Base-by-base conservation (phyloP, 495 filamentous ascomycete species). In the Aeminium ludgeri region DNA sequence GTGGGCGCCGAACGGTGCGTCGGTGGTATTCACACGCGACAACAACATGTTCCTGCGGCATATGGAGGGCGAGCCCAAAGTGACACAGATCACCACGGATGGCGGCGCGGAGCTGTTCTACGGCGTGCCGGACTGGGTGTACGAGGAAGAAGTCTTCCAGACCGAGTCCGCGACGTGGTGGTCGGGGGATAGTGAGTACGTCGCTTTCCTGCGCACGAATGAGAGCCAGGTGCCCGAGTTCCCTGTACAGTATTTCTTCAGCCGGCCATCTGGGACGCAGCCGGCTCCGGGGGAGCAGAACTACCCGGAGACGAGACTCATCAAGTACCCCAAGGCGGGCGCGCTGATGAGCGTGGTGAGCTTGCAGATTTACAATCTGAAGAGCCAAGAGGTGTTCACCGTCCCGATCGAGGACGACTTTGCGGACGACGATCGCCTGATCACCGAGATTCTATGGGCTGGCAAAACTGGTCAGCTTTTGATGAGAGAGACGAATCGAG, bases 51-150 rank as follows among this genome's bases (percentile, higher is more conserved):
- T 74, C 52, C 54, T 93, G 18, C 78, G 91, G 32, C 74, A 77
- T 31, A 54, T 95, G 29, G 62, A 69, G 11, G 67, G 66, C 0
- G 50, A 65, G n/a, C 4, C 4, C 8, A 55, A 59, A 5, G 73
- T 86, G 11, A 68, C 65, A 3, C 73, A 76, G 44, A 78, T 97
- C 44, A 97, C 89, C 11, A 77, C 64, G 45, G 86, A 96, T 56
- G 89, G 89, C 30, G 80, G 86, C 0, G 59, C 67, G 1, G 72
- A 96, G 44, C 70, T 89, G 12, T 96, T 97, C 65, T 91, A 96
- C 51, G 89, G 89, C 16, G 74, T 94, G n/a, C 89, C 89, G 0
- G 89, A 97, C 59, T 97, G 89, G 89, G 89, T 97, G 0, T 97
- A 95, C 50, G 89, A 97, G 55, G 89, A 97, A 55, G 89, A 97